Evolutionary conservation across 164 flowering plant genomes (phyloP), one percentile per base, ranked within the genome.

Genomic region (Aristolochia californica): DNA sequence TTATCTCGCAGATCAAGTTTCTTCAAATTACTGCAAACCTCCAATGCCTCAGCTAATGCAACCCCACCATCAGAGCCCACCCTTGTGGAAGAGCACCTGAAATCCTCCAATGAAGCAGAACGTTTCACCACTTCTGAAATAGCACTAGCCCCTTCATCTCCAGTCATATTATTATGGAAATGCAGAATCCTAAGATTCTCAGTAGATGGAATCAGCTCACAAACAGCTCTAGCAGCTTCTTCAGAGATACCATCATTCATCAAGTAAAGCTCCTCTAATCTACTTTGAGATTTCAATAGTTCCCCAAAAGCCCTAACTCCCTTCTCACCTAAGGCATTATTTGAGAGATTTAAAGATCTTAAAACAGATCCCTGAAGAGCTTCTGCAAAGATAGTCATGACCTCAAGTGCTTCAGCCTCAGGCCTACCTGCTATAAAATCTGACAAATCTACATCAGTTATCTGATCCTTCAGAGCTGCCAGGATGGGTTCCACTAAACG

Each of bases 221-320:
- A 74, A 25, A 93, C 87, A 45, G 99, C 97, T 60, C 45, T 68
- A 14, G 97, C 99, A 65, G 99, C 99, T 69, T 85, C 97, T 74
- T 87, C 82, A 5, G 97, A 89, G 53, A 93, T 93, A 34, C 99
- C 99, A 72, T 84, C 81, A 68, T 93, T 89, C 83, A 85, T 85
- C 66, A 93, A 57, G 76, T 83, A 85, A 2, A 93, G 84, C 74
- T 89, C 91, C 73, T 89, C 99, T 78, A 93, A 71, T 48, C 63
- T 72, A 49, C 61, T 63, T 66, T 87, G 97, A 4, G 96, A 88
- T 66, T 77, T 77, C 66, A 93, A 70, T 27, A 89, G 95, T 17
- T 80, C 70, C 24, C 59, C 82, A 70, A 93, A 93, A 21, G 97
- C 97, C 70, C 95, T 67, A 24, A 93, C 83, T 66, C 99, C 99